phyloP scores from a whole-genome alignment of 108 stramenopile species.

The Ochromonas danica region DNA sequence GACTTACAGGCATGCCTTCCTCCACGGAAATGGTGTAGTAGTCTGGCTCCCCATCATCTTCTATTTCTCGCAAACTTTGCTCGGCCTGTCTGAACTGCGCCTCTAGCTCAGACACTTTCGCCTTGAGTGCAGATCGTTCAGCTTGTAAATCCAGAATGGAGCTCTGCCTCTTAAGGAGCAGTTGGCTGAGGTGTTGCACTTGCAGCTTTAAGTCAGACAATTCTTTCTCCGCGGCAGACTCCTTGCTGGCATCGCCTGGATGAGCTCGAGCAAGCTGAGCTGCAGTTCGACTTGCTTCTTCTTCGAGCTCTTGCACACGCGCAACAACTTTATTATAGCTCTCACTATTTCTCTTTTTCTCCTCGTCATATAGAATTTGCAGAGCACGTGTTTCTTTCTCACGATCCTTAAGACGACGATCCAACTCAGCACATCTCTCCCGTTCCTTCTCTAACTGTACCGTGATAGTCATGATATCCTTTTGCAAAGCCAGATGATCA shows the following conservation, averaged over 20 bases:
- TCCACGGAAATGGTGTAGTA: too few species aligned
- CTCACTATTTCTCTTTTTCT: neutral
- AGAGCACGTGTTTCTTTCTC: neutral
- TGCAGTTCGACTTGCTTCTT: too few species aligned
- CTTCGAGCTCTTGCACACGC: too few species aligned
- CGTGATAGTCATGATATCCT: neutral
- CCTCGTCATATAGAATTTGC: neutral
- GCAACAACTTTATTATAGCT: too few species aligned
- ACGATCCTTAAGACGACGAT: neutral
- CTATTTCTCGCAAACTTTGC: too few species aligned
- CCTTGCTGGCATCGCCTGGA: too few species aligned
- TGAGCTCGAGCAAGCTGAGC: too few species aligned
- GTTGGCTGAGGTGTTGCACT: constrained; percentile 12
- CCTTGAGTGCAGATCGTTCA: constrained; percentile 23
- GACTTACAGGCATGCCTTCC: too few species aligned
- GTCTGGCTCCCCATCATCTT: too few species aligned
- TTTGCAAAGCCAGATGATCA: neutral
- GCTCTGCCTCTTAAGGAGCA: constrained; percentile 20
- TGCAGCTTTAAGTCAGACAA: neutral
- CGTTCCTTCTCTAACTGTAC: neutral
- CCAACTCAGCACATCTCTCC: neutral
- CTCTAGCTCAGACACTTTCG: neutral
- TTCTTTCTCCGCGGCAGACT: neutral
- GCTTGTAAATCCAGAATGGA: neutral
- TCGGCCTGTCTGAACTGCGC: too few species aligned